Percentiles rank a stretch among this genome's conserved stretches.
phyloP scores from a whole-genome alignment of 1,284 basidiomycete genomes.

The Abortiporus biennis region DNA sequence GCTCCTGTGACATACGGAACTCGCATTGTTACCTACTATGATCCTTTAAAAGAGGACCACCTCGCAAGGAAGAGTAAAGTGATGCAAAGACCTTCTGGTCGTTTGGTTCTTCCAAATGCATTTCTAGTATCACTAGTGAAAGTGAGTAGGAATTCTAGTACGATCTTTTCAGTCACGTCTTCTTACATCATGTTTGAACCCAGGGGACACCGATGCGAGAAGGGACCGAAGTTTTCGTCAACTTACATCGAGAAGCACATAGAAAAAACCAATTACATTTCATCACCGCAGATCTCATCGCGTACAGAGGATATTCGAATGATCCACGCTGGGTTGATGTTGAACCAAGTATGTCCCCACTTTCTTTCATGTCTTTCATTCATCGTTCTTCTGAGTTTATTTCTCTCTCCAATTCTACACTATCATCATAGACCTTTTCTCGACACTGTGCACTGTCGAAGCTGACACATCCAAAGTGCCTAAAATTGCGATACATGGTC shows the following conservation, averaged over 20 bases:
- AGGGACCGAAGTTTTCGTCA: too few species aligned
- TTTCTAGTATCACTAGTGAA: slow-evolving; percentile 29
- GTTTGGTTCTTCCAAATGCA: slow-evolving; percentile 21
- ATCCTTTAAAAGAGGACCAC: slow-evolving; percentile 26
- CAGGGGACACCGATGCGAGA: slow-evolving; percentile 33
- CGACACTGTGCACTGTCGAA: slow-evolving; percentile 36
- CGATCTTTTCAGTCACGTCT: not conserved
- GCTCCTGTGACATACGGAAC: slow-evolving; percentile 30
- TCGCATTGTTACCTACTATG: slow-evolving; percentile 20
- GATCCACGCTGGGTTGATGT: slow-evolving; percentile 40
- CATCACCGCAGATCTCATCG: too few species aligned
- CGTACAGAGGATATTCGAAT: slow-evolving; percentile 33
- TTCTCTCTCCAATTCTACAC: not conserved
- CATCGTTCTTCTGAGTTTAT: too few species aligned
- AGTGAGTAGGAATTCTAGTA: slow-evolving; percentile 14
- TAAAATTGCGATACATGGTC: too few species aligned
- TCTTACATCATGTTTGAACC: slow-evolving; percentile 29
- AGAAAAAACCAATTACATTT: too few species aligned
- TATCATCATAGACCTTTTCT: slow-evolving; percentile 30
- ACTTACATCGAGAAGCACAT: too few species aligned
- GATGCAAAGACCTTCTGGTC: slow-evolving; percentile 24
- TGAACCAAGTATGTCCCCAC: slow-evolving; percentile 36
- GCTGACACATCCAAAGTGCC: slow-evolving; percentile 23
- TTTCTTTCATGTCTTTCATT: too few species aligned
- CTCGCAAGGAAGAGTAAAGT: slow-evolving; percentile 17